phyloP scores from a whole-genome alignment of 192 early-diverging fungal genomes.

The Mycoemilia scoparia region DNA sequence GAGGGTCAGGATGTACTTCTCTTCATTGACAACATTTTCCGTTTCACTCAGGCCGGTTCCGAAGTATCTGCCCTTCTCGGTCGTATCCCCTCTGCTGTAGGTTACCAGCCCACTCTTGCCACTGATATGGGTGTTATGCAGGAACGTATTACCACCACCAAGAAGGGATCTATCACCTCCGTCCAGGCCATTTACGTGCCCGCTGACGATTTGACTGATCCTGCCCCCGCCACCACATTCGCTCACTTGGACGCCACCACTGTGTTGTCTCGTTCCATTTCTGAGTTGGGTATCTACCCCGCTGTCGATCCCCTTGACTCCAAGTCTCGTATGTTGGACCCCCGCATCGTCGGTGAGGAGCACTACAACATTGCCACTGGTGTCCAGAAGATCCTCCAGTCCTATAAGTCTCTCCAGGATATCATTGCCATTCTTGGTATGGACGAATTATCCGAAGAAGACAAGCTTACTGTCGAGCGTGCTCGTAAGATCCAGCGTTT shows the following conservation, averaged over 20 bases:
- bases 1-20: conserved; percentile 99
- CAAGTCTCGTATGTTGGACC: conserved; percentile 95
- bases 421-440: conserved; percentile 99
- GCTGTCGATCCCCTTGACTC: conserved; percentile 96
- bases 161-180: conserved; percentile 99
- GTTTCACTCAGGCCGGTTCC: conserved; percentile 99
- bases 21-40: conserved; percentile 99
- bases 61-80: conserved; percentile 98
- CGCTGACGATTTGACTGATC: conserved; percentile 99
- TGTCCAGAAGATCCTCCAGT: conserved; percentile 91
- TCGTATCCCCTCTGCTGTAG: conserved; percentile 99
- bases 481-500: conserved; percentile 99
- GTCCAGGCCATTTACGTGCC: conserved; percentile 97
- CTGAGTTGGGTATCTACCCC: conserved; percentile 99
- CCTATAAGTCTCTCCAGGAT: conserved; percentile 98
- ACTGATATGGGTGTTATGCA: conserved; percentile 99
- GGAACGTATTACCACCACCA: conserved; percentile 99
- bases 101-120: conserved; percentile 98
- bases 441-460: conserved; percentile 97
- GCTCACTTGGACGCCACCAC: conserved; percentile 99
- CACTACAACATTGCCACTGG: conserved; percentile 89
- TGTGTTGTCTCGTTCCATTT: conserved; percentile 94
- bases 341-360: conserved; percentile 85
- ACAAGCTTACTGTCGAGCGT: conserved; percentile 96
- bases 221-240: conserved; percentile 97